Base-by-base conservation (phyloP, 768 basidiomycete genomes). In the Coprinopsis strossmayeri region DNA sequence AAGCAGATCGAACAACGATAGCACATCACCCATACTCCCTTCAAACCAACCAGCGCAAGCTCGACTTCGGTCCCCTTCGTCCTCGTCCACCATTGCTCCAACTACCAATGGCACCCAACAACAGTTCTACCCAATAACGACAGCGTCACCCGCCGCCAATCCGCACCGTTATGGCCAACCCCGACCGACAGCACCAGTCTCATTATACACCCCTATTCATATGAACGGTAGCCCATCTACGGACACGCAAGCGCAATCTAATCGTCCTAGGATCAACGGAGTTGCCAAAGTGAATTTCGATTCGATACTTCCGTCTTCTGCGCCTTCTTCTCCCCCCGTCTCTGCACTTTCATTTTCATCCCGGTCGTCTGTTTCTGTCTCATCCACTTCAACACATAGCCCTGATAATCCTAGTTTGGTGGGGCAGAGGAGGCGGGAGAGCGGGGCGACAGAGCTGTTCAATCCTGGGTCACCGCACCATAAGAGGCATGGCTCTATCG, bases 321-420 rank as follows among this genome's bases (percentile, higher is more conserved):
- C 83, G 2, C 77, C 83, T 1, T 70, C 81, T 51, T 89, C 87
- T 1, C 87, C 87, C 12, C 82, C 87, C 1, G 68, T 72, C 24
- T 90, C 87, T 18, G 70, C 81, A 0, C 54, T 89, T 13, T 91
- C 87, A 0, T 76, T 82, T 55, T 89, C 87, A n/a, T 88, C 87
- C 2, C 78, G 68, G n/a, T 88, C 85, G 1, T 85, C 84, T 2
- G 66, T 72, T 11, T 84, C 84, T 1, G 69, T 65, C 11, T 77
- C 81, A 0, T 78, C 82, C 1, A 53, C 65, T 11, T 74, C 74
- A n/a, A n/a, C n/a, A n/a, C n/a, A n/a, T n/a, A n/a, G n/a, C n/a
- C n/a, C n/a, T n/a, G n/a, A n/a, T n/a, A n/a, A n/a, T n/a, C n/a
- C n/a, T n/a, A n/a, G n/a, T n/a, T n/a, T n/a, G 1, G 48, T 34